phyloP scores from a whole-genome alignment of 2,329 filamentous ascomycete species.

The Ceratocystis eucalypticola region DNA sequence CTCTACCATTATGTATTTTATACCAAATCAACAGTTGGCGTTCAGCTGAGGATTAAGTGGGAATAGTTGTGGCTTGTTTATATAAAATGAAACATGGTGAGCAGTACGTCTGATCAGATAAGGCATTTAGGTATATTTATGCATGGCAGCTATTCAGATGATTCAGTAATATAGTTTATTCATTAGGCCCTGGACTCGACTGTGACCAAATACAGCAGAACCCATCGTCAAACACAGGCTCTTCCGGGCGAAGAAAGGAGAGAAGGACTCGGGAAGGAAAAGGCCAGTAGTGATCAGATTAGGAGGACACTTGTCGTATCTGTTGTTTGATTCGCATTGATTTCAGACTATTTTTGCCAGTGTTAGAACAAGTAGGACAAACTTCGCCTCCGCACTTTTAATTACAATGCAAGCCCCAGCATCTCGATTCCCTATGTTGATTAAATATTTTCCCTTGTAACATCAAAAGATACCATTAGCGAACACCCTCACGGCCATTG shows the following conservation, averaged over 20 bases:
- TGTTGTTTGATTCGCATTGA: not conserved
- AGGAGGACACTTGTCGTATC: too few relatives aligned
- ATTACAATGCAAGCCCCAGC: not conserved
- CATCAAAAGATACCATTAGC: not conserved
- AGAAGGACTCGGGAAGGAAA: too few relatives aligned
- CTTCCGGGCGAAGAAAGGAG: too few relatives aligned
- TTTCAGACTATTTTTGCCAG: not conserved
- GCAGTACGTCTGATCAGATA: too few relatives aligned
- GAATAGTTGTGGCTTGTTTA: not conserved
- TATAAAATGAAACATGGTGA: too few relatives aligned
- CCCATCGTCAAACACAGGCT: too few relatives aligned
- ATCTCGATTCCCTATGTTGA: not conserved
- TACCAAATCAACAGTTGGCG: not conserved
- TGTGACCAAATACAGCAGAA: too few relatives aligned
- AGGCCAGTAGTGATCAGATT: too few relatives aligned
- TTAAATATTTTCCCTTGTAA: not conserved
- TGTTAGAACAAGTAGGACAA: not conserved
- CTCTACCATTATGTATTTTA: conserved; percentile 34
- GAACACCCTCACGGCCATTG: not conserved
- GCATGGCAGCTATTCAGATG: too few relatives aligned
- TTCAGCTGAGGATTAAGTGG: not conserved
- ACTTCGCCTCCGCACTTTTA: not conserved
- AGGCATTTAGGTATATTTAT: too few relatives aligned
- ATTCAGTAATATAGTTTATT: too few relatives aligned
- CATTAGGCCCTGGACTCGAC: too few relatives aligned